Conservation (phyloP, 169 alveolate species). For the Cryptosporidium viatorum region DNA sequence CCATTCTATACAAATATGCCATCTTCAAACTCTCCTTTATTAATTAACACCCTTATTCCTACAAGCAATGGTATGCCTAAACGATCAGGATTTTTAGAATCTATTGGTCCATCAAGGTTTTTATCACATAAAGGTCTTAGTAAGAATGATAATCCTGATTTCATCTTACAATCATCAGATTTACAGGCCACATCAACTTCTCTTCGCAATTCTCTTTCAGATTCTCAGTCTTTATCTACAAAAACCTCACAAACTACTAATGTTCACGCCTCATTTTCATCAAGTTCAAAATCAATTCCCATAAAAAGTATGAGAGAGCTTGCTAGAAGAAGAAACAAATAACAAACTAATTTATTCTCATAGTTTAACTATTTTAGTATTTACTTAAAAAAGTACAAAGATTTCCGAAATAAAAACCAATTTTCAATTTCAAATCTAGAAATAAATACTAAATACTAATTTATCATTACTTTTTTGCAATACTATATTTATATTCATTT, state of each 20-base stretch:
- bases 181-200: neutral
- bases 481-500: neutral
- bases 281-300: neutral
- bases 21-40: constrained; percentile 49
- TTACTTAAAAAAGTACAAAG: neutral
- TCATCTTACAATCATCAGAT: neutral
- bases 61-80: neutral
- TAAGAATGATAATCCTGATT: neutral
- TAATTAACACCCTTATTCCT: constrained; percentile 34
- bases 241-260: neutral
- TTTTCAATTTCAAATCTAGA: neutral
- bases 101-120: neutral
- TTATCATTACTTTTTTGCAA: neutral
- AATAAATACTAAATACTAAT: neutral
- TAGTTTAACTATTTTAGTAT: neutral
- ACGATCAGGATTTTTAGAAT: neutral
- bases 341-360: neutral
- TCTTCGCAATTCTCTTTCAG: too few relatives aligned
- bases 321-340: constrained; percentile 13
- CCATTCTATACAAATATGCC: constrained; percentile 46
- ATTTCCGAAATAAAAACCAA: too few relatives aligned
- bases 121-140: neutral
- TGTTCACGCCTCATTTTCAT: neutral
- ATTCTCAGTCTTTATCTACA: neutral
- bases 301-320: constrained; percentile 43